Conservation (phyloP, 805 yeast species). For the Cyberlindnera maritima region DNA sequence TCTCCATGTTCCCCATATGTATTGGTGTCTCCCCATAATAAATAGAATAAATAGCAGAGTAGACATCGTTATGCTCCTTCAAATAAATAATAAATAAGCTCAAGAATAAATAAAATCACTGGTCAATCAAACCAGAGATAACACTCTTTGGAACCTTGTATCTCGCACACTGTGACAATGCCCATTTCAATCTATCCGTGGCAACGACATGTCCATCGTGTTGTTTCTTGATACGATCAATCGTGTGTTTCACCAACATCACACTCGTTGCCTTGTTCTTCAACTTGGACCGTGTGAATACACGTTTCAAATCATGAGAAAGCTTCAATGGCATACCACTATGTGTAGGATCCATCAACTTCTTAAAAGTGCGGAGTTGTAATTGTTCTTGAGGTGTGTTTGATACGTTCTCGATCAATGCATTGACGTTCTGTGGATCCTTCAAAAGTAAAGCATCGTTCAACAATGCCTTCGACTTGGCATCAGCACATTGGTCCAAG, state of each 20-base stretch:
- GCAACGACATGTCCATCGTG: conserved; percentile 4
- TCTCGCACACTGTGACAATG: conserved; percentile 9
- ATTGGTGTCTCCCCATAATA: too few species aligned
- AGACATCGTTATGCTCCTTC: background rate
- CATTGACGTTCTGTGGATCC: conserved; percentile 2
- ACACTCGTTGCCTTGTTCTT: conserved; percentile 6
- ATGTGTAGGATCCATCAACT: conserved; percentile 3
- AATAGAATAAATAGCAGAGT: background rate
- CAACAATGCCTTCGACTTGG: conserved; percentile 5
- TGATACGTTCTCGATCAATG: background rate
- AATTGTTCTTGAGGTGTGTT: background rate
- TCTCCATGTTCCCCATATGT: too few species aligned
- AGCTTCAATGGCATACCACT: conserved; percentile 7
- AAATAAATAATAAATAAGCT: background rate
- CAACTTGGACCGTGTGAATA: conserved; percentile 1
- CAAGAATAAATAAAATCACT: background rate
- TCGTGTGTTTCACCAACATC: conserved; percentile 9
- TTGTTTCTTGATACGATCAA: conserved; percentile 5
- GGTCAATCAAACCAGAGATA: conserved; percentile 7
- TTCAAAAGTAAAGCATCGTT: conserved; percentile 4
- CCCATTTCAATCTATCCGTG: conserved; percentile 16
- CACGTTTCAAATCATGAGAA: background rate
- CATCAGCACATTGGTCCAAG: background rate
- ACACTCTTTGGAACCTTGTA: conserved; percentile 13
- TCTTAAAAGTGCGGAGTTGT: conserved; percentile 8